A percentile compares a stretch with the other conserved stretches of the same genome.
phyloP scores from a whole-genome alignment of 805 yeast genomes.

The Zygoascus biomembranicola region DNA sequence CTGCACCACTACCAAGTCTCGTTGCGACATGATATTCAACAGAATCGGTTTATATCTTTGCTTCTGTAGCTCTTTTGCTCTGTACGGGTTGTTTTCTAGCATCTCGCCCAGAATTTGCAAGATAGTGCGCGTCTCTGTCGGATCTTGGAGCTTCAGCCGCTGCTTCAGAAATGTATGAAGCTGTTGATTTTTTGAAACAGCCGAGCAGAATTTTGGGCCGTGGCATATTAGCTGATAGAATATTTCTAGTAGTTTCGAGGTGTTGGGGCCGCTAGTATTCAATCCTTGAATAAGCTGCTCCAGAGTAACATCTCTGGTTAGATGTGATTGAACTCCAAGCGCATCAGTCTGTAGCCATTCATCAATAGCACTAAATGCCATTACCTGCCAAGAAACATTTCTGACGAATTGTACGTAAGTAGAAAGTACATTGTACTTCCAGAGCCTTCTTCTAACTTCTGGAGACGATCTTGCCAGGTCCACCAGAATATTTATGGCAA shows the following conservation, averaged over 20 bases:
- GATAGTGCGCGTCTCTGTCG: background rate
- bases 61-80: background rate
- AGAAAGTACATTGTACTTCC: conserved; percentile 32
- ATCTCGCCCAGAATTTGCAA: background rate
- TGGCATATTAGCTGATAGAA: conserved; percentile 1
- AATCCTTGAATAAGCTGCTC: conserved; percentile 14
- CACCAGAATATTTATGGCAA: conserved; percentile 44
- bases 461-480: conserved; percentile 43
- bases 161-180: background rate
- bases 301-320: conserved; percentile 1
- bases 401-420: conserved; percentile 34
- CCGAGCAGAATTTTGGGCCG: conserved; percentile 1
- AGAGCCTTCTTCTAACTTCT: conserved; percentile 31
- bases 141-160: background rate
- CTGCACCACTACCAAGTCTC: background rate
- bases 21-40: background rate
- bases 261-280: conserved; percentile 10
- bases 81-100: background rate
- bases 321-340: conserved; percentile 12
- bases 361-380: conserved; percentile 43
- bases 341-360: conserved; percentile 29
- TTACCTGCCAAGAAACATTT: conserved; percentile 52
- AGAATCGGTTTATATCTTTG: background rate
- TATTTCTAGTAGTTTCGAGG: conserved; percentile 5
- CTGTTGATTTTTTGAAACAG: background rate